phyloP scores from a whole-genome alignment of 2,329 filamentous ascomycete species.

The Massarina eburnea region DNA sequence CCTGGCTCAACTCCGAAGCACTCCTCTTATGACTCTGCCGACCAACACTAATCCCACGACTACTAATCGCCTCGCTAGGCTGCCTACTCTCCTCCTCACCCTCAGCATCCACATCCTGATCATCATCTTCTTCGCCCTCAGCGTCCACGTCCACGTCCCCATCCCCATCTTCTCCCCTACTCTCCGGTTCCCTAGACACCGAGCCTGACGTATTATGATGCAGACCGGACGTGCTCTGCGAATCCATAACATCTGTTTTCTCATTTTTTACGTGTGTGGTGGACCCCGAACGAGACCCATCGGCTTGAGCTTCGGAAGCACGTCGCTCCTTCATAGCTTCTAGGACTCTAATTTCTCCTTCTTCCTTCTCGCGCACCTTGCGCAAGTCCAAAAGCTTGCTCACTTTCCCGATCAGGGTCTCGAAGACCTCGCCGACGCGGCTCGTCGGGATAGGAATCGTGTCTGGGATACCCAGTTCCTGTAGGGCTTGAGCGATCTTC shows the following conservation, averaged over 20 bases:
- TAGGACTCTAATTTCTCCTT: conserved; percentile 58
- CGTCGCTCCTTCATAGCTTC: conserved; percentile 41
- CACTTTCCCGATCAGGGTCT: conserved; percentile 69
- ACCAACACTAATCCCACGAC: conserved; percentile 27
- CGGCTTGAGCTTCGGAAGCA: conserved; percentile 18
- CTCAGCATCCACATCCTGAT: conserved; percentile 31
- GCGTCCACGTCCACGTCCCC: conserved; percentile 39
- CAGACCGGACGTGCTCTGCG: conserved; percentile 48
- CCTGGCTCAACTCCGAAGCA: conserved; percentile 74
- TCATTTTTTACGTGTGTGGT: conserved; percentile 20
- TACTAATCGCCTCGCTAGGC: conserved; percentile 20
- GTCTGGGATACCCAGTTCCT: conserved; percentile 69
- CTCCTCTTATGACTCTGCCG: conserved; percentile 68
- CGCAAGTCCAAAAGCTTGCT: conserved; percentile 70
- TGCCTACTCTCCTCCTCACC: conserved; percentile 38
- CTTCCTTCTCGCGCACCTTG: conserved; percentile 75
- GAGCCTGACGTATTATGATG: conserved; percentile 54
- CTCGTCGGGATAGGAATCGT: conserved; percentile 74
- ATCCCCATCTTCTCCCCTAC: conserved; percentile 21
- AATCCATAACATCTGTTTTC: conserved; percentile 18
- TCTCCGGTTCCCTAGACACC: conserved; percentile 15
- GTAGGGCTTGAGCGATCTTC: conserved; percentile 72
- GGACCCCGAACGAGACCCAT: conserved; percentile 23
- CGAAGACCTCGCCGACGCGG: conserved; percentile 71
- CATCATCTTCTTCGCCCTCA: conserved; percentile 15